These are phyloP conservation scores for Hypoxylon sp. DNA, from an alignment of 2,329 filamentous ascomycete genomes.

Conservation along the genomic window DNA sequence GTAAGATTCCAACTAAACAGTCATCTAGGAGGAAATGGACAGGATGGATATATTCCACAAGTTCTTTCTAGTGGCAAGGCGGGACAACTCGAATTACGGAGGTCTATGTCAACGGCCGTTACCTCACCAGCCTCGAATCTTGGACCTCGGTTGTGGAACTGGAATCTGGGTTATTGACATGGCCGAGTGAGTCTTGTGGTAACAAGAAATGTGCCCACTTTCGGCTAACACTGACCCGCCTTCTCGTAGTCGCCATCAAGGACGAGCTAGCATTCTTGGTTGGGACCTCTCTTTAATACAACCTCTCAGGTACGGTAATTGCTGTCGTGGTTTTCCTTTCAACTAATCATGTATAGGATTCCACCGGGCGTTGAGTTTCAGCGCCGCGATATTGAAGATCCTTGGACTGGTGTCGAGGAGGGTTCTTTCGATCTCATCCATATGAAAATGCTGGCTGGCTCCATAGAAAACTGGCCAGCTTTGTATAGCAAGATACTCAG, in stretches of 20 bases:
- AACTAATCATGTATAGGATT: slow-evolving; percentile 67
- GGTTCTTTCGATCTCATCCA: slow-evolving; percentile 86
- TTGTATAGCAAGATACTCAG: slow-evolving; percentile 79
- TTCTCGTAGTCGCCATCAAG: slow-evolving; percentile 44
- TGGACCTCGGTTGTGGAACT: slow-evolving; percentile 86
- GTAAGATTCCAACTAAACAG: slow-evolving; percentile 27
- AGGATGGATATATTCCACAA: slow-evolving; percentile 87
- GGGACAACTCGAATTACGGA: slow-evolving; percentile 52
- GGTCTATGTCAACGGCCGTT: slow-evolving; percentile 56
- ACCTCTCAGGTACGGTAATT: slow-evolving; percentile 53
- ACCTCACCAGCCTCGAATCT: slow-evolving; percentile 60
- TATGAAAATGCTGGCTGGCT: slow-evolving; percentile 83
- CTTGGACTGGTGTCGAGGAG: slow-evolving; percentile 70
- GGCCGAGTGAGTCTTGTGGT: slow-evolving; percentile 72
- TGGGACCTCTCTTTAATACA: slow-evolving; percentile 58
- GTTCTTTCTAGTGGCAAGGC: slow-evolving; percentile 76
- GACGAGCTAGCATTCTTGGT: slow-evolving; percentile 54
- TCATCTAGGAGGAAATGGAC: slow-evolving; percentile 75
- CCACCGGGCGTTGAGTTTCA: slow-evolving; percentile 78
- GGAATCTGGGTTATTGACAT: slow-evolving; percentile 94
- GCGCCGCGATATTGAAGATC: slow-evolving; percentile 82
- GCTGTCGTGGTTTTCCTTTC: background rate
- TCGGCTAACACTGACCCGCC: slow-evolving; percentile 33
- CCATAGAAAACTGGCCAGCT: slow-evolving; percentile 80
- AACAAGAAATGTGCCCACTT: background rate